Conservation (phyloP, 495 filamentous ascomycete genomes). For the Entonaema liquescens region DNA sequence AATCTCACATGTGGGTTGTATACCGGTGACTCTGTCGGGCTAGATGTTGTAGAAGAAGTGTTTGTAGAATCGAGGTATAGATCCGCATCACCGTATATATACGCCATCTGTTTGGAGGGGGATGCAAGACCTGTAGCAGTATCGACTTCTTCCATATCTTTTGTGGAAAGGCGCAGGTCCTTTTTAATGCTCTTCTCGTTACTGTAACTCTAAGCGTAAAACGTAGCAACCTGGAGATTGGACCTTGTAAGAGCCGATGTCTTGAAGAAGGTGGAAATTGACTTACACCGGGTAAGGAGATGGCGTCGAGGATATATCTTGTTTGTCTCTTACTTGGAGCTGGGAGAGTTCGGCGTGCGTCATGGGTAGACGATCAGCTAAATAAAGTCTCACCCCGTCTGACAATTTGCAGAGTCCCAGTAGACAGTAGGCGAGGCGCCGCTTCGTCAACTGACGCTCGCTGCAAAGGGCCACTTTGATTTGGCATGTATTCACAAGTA, state of each 20-base stretch:
- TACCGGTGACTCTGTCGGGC: slow-evolving; percentile 53
- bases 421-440: slow-evolving; percentile 9
- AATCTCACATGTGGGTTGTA: slow-evolving; percentile 14
- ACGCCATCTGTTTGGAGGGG: slow-evolving; percentile 47
- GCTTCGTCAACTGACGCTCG: slow-evolving; percentile 19
- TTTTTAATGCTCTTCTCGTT: neutral
- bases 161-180: neutral
- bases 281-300: slow-evolving; percentile 19
- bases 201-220: neutral
- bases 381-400: slow-evolving; percentile 28
- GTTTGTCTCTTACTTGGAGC: slow-evolving; percentile 9
- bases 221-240: neutral
- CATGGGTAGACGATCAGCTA: slow-evolving; percentile 26
- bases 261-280: neutral
- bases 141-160: slow-evolving; percentile 48
- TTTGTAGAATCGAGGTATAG: slow-evolving; percentile 50
- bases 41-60: slow-evolving; percentile 53
- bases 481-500: slow-evolving; percentile 38
- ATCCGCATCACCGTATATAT: slow-evolving; percentile 51
- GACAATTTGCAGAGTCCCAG: slow-evolving; percentile 25
- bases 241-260: neutral
- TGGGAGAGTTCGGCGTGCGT: slow-evolving; percentile 23
- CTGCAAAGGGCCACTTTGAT: slow-evolving; percentile 21
- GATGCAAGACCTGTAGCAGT: slow-evolving; percentile 46
- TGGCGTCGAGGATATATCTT: slow-evolving; percentile 38